Evolutionary conservation across 495 filamentous ascomycete genomes (phyloP), one percentile per base, ranked within the genome.

Genomic region (Melanomma pulvis-pyrius): DNA sequence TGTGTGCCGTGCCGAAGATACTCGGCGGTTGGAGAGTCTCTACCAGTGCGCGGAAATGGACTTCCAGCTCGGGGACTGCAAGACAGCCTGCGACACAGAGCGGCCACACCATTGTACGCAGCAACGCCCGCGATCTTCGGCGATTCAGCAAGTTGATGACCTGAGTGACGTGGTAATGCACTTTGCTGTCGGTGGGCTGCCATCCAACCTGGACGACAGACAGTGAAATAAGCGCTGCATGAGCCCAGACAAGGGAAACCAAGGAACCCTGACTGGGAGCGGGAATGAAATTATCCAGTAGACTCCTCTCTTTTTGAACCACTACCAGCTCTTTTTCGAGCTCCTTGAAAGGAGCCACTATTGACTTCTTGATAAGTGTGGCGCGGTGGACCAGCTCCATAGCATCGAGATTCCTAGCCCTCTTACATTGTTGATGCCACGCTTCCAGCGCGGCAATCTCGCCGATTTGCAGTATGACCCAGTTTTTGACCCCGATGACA

Each of bases 31-130:
- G 76, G 67, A 84, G 68, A 13, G 67, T 62, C 5, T 72, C 71
- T 0, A 76, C 77, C 60, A 84, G 69, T 24, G 58, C 64, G 0
- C 80, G 58, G 21, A 84, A 81, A 1, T 69, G 61, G 61, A 70
- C 56, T 73, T 82, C 79, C 56, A 81, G 75, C 9, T 69, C 75
- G 1, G 75, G 76, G 4, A 73, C 67, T 0, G 83, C 81, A 17
- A 85, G 72, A 61, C 80, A 84, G 28, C 83, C 82, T n/a, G 80
- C 80, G 1, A 84, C 72, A 60, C 78, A 80, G 47, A 84, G 78
- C 0, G 83, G 82, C 81, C 81, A 85, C 17, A 79, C 78, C 48
- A 81, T 63, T 15, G 79, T 79, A 1, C 80, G 72, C 13, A 84
- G 60, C 28, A 82, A 67, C 19, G 26, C 48, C 1, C 68, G 29